phyloP scores from a whole-genome alignment of 176 grass and related monocot species.

The Tuctoria greenei region DNA sequence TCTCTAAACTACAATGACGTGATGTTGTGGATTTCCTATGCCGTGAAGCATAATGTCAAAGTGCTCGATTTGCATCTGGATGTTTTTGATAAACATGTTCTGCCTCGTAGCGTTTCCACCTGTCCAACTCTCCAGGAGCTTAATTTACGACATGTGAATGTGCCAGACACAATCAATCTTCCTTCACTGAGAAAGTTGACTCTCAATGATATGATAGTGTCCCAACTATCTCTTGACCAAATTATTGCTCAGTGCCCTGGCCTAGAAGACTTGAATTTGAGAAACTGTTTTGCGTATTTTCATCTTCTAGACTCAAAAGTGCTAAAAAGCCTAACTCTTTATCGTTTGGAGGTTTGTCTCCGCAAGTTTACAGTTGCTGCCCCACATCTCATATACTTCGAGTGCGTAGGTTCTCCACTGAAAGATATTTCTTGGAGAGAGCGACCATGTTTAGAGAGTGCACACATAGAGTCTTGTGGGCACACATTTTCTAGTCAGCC shows the following conservation, averaged over 20 bases:
- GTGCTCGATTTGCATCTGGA: conserved; percentile 3
- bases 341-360: neutral
- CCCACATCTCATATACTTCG: neutral
- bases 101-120: conserved; percentile 39
- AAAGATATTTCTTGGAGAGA: neutral
- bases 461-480: neutral
- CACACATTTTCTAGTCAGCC: neutral
- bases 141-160: conserved; percentile 7
- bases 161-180: neutral
- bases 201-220: too few species aligned
- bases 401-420: neutral
- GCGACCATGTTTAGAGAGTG: neutral
- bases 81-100: neutral
- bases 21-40: conserved; percentile 39
- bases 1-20: conserved; percentile 21
- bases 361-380: neutral
- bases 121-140: conserved; percentile 35
- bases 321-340: neutral
- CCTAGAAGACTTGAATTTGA: neutral
- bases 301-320: neutral
- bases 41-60: conserved; percentile 36
- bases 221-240: too few species aligned
- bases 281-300: neutral
- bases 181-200: too few species aligned
- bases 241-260: too few species aligned